Conservation (phyloP, 495 filamentous ascomycete species). For the Pyrenula massariospora region DNA sequence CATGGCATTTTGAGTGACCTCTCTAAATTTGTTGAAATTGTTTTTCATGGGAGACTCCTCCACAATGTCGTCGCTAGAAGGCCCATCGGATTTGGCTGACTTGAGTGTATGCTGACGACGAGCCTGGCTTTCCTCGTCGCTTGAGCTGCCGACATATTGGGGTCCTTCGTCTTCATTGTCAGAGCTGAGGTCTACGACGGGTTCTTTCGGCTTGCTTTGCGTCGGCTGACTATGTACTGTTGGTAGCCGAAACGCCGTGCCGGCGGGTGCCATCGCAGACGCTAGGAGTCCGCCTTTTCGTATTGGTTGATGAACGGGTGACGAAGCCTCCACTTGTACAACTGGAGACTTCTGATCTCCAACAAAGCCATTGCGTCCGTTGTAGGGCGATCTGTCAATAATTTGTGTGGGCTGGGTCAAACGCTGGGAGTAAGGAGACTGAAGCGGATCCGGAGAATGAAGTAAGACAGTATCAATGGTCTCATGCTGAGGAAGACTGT, state of each 20-base stretch:
- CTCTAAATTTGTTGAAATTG: slow-evolving; percentile 28
- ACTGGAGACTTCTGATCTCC: slow-evolving; percentile 27
- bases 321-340: slow-evolving; percentile 79
- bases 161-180: slow-evolving; percentile 41
- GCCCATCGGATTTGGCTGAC: slow-evolving; percentile 48
- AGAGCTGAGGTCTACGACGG: slow-evolving; percentile 27
- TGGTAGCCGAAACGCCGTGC: slow-evolving; percentile 58
- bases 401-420: slow-evolving; percentile 67
- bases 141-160: slow-evolving; percentile 42
- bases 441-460: slow-evolving; percentile 9
- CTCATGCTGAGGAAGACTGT: slow-evolving; percentile 26
- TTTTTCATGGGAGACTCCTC: slow-evolving; percentile 21
- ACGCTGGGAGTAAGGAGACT: slow-evolving; percentile 27
- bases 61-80: slow-evolving; percentile 20
- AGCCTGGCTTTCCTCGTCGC: slow-evolving; percentile 36
- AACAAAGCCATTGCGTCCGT: slow-evolving; percentile 9
- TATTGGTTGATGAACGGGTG: slow-evolving; percentile 41
- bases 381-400: slow-evolving; percentile 16
- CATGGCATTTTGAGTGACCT: slow-evolving; percentile 32
- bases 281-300: slow-evolving; percentile 31
- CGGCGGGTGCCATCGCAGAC: slow-evolving; percentile 62
- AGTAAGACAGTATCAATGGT: slow-evolving; percentile 51
- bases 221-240: slow-evolving; percentile 11
- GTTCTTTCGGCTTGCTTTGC: slow-evolving; percentile 18
- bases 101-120: slow-evolving; percentile 51